Evolutionary conservation across 164 flowering plant species (phyloP).

Genomic region (Aristolochia fimbriata): DNA sequence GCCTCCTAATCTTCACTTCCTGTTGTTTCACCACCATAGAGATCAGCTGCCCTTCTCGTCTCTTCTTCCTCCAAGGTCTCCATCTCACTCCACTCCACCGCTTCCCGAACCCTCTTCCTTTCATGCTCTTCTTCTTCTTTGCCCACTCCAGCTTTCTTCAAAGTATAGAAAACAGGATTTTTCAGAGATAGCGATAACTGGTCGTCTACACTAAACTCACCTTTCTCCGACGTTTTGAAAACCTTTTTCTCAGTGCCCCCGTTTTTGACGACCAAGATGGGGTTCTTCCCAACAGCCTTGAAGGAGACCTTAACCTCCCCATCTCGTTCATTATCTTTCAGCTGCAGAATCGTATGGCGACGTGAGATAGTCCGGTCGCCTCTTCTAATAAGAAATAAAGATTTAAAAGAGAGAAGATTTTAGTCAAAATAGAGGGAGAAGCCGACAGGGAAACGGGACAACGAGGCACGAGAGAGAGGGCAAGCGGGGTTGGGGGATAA

Average conservation of each 20-base stretch:
- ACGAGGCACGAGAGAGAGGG: no score
- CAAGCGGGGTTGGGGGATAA: no score
- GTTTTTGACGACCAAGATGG: slow-evolving; percentile 46
- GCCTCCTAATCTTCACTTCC: slow-evolving; percentile 8
- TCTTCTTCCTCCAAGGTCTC: slow-evolving; percentile 6
- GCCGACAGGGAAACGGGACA: no score
- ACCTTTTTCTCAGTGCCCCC: slow-evolving; percentile 20
- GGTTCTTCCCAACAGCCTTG: slow-evolving; percentile 64
- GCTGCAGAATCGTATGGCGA: slow-evolving; percentile 38
- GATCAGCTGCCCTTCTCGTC: neutral
- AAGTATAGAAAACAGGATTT: slow-evolving; percentile 39
- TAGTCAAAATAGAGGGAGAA: no score
- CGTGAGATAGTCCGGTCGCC: slow-evolving; percentile 64
- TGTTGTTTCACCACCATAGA: neutral
- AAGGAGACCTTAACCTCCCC: slow-evolving; percentile 32
- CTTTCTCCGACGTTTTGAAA: slow-evolving; percentile 42
- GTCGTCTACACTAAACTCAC: slow-evolving; percentile 46
- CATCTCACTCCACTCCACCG: slow-evolving; percentile 11
- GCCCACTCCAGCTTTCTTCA: slow-evolving; percentile 20
- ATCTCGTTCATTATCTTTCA: slow-evolving; percentile 6
- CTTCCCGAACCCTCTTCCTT: slow-evolving; percentile 10
- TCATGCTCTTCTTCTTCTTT: slow-evolving; percentile 4
- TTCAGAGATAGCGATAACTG: slow-evolving; percentile 45
- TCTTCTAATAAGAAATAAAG: no score
- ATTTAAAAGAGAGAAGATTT: no score